Base-by-base conservation (phyloP, 371 early-diverging fungal species). In the Capillidium rhysosporum region DNA sequence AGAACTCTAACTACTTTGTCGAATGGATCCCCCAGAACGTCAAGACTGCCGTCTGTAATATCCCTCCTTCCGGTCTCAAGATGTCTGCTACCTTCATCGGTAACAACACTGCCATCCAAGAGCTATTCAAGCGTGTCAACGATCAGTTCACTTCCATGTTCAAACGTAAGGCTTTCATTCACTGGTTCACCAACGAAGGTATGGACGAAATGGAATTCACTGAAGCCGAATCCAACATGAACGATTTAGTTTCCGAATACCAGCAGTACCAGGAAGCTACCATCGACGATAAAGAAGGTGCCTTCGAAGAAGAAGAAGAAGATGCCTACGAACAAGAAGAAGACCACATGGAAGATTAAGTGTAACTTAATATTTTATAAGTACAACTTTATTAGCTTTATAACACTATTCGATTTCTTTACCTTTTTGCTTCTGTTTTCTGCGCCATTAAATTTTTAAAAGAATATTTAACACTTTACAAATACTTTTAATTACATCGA, bases 11-110 rank as follows among this genome's bases (percentile, higher is more conserved):
- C 16, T 86, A 90, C 80, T 98, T 98, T 71, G 99, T 96, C 40
- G 99, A 96, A 68, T 98, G 99, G 99, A 96, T 98, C 62, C 99
- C 99, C 60, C 94, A 93, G 80, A 92, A 93, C 72, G 92, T 96
- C 69, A 96, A 98, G 80, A 94, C 96, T 21, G 92, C 96, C 55
- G 88, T 95, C 34, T 98, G 98, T 72, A 92, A 95, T 61, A 92
- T 98, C 63, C 90, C 97, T 52, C 98, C 98, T 54, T 80, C 77
- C 51, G 97, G 93, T 48, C 77, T 94, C 58, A 89, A 92, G 67
- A 94, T 96, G 95, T 86, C 89, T 45, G 91, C 87, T 59, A 98
- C 99, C 31, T 98, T 98, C 67, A 87, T 98, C 66, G 99, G 95
- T 56, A 98, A 98, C 83, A 87, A 89, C 55, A 98, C 99, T 40